phyloP scores from a whole-genome alignment of 257 asterid genomes.

The Fraxinus pennsylvanica region DNA sequence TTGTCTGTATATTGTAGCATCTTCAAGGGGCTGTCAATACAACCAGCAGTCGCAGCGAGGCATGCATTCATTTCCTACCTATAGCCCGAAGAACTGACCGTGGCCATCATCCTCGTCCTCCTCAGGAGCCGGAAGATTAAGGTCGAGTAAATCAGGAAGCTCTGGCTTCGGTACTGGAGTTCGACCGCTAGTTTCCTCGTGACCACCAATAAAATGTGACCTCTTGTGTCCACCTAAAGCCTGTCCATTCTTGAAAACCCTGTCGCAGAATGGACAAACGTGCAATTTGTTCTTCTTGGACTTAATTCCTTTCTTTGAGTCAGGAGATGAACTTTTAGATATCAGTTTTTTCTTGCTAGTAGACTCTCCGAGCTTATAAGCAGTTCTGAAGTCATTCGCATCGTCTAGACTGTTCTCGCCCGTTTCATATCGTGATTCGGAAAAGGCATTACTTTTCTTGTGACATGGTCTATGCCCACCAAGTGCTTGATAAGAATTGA shows the following conservation, averaged over 20 bases:
- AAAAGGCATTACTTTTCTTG: conserved; percentile 42
- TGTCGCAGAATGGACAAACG: conserved; percentile 73
- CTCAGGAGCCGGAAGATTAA: conserved; percentile 82
- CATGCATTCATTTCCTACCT: conserved; percentile 20
- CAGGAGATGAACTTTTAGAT: conserved; percentile 38
- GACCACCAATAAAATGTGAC: conserved; percentile 67
- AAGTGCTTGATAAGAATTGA: conserved; percentile 85
- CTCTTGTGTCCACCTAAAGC: conserved; percentile 97
- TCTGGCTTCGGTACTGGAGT: conserved; percentile 42
- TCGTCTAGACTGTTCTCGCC: conserved; percentile 67
- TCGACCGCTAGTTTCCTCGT: conserved; percentile 37
- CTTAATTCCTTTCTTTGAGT: conserved; percentile 44
- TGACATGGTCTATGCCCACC: conserved; percentile 98
- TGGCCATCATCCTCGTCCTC: conserved; percentile 54
- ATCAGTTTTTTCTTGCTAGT: conserved; percentile 37
- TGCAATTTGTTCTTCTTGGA: conserved; percentile 60
- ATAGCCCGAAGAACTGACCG: conserved; percentile 38
- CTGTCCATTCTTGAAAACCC: conserved; percentile 90
- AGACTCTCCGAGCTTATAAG: conserved; percentile 39
- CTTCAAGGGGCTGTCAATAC: background rate
- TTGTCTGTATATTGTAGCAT: conserved; percentile 16
- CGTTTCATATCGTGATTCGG: conserved; percentile 53
- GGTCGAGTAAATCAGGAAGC: conserved; percentile 61
- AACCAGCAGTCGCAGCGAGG: conserved; percentile 12
- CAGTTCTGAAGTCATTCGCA: conserved; percentile 31